These are phyloP conservation scores for Anacardium occidentale DNA, from an alignment of 345 rosid genomes.

Conservation along the genomic window DNA sequence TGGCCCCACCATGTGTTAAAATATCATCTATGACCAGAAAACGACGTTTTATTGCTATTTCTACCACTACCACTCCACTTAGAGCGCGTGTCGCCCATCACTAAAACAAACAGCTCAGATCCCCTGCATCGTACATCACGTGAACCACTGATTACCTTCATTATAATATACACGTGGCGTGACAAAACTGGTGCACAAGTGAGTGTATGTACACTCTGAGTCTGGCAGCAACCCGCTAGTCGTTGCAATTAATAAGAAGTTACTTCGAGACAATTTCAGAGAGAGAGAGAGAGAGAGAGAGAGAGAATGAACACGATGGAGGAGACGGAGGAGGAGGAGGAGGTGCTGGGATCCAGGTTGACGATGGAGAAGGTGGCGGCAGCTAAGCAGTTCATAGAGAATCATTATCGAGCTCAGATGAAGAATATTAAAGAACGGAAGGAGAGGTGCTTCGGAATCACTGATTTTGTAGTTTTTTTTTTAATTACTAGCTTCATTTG, in stretches of 20 bases:
- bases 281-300: constrained; percentile 15
- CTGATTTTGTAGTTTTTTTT: background rate
- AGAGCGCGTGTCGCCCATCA: constrained; percentile 27
- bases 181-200: background rate
- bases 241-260: constrained; percentile 34
- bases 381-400: constrained; percentile 94
- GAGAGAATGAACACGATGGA: constrained; percentile 34
- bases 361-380: constrained; percentile 99
- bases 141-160: background rate
- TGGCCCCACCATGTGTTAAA: constrained; percentile 13
- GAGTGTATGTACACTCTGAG: background rate
- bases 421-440: constrained; percentile 88
- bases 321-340: constrained; percentile 59
- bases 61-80: background rate
- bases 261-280: constrained; percentile 19
- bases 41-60: constrained; percentile 8
- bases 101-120: constrained; percentile 23
- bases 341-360: constrained; percentile 80
- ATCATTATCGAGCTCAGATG: constrained; percentile 89
- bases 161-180: background rate
- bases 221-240: constrained; percentile 23
- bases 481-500: constrained; percentile 4
- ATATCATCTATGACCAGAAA: constrained; percentile 18
- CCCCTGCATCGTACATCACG: constrained; percentile 1
- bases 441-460: constrained; percentile 55